Percentiles rank a stretch among this genome's conserved stretches.
phyloP scores from a whole-genome alignment of 208 protist species.

The Acanthamoeba lenticulata region DNA sequence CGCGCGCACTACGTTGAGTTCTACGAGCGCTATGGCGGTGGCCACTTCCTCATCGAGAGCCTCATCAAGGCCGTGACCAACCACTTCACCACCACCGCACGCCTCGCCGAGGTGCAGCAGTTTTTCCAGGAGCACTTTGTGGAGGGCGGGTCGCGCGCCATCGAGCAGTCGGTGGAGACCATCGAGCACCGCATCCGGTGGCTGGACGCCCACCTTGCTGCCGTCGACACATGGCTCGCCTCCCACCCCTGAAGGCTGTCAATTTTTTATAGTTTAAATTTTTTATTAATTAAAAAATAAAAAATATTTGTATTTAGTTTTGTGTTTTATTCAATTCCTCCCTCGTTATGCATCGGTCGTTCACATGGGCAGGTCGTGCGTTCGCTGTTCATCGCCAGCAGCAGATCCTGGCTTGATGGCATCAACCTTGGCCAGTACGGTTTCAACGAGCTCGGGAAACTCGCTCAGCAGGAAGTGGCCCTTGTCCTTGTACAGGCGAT shows the following conservation, averaged over 20 bases:
- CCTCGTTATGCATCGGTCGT: too few species aligned
- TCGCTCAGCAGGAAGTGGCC: not conserved
- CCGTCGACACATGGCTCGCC: not conserved
- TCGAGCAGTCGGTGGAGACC: conserved; percentile 60
- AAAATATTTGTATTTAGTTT: too few species aligned
- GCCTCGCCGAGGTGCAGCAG: not conserved
- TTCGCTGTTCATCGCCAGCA: too few species aligned
- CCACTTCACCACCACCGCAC: not conserved
- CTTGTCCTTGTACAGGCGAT: not conserved
- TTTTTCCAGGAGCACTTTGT: conserved; percentile 61
- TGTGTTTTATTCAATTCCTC: too few species aligned
- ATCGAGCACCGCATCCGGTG: conserved; percentile 33
- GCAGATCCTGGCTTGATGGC: too few species aligned
- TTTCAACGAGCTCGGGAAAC: not conserved
- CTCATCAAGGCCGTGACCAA: conserved; percentile 52
- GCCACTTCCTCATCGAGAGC: conserved; percentile 56
- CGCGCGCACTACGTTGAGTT: conserved; percentile 65
- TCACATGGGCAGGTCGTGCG: too few species aligned
- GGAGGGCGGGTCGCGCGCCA: conserved; percentile 23
- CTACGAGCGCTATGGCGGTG: not conserved
- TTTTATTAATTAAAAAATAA: too few species aligned
- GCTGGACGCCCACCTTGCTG: not conserved
- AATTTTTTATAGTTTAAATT: too few species aligned
- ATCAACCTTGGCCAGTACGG: not conserved
- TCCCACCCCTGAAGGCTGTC: too few species aligned